These are phyloP conservation scores for Mucor ambiguus DNA, from an alignment of 371 early-diverging fungal genomes.

Conservation along the genomic window DNA sequence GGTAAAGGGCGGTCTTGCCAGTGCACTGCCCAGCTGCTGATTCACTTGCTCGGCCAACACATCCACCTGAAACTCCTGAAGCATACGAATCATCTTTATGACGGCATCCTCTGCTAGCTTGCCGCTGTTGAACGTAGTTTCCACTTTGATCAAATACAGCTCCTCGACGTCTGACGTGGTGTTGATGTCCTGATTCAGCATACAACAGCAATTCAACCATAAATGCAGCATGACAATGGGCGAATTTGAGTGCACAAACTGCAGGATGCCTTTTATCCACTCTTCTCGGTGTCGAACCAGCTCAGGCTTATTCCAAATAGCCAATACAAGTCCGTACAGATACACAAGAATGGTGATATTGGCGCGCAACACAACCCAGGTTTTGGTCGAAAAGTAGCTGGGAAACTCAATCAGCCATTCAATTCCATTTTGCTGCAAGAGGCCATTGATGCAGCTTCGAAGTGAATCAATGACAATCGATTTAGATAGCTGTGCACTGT, in stretches of 20 bases:
- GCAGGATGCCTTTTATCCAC: conserved; percentile 25
- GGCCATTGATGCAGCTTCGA: conserved; percentile 37
- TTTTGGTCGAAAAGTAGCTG: conserved; percentile 18
- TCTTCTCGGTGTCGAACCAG: background rate
- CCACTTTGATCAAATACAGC: background rate
- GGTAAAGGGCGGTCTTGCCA: conserved; percentile 32
- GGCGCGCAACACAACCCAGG: conserved; percentile 31
- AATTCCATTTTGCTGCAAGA: conserved; percentile 28
- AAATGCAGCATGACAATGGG: conserved; percentile 28
- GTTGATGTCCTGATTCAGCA: background rate
- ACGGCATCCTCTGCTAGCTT: background rate
- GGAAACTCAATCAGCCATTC: conserved; percentile 36
- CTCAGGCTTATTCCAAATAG: conserved; percentile 18
- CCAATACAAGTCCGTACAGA: conserved; percentile 40
- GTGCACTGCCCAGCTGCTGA: conserved; percentile 27
- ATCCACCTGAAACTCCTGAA: conserved; percentile 13
- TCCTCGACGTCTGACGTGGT: background rate
- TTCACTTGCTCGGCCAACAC: conserved; percentile 21
- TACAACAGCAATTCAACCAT: conserved; percentile 30
- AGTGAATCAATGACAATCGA: conserved; percentile 33
- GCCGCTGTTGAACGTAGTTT: background rate
- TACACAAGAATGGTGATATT: conserved; percentile 36
- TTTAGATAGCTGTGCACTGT: conserved; percentile 25
- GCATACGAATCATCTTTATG: background rate
- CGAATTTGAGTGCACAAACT: conserved; percentile 29